phyloP scores from a whole-genome alignment of 2,329 filamentous ascomycete species.

The Colletotrichum musicola region DNA sequence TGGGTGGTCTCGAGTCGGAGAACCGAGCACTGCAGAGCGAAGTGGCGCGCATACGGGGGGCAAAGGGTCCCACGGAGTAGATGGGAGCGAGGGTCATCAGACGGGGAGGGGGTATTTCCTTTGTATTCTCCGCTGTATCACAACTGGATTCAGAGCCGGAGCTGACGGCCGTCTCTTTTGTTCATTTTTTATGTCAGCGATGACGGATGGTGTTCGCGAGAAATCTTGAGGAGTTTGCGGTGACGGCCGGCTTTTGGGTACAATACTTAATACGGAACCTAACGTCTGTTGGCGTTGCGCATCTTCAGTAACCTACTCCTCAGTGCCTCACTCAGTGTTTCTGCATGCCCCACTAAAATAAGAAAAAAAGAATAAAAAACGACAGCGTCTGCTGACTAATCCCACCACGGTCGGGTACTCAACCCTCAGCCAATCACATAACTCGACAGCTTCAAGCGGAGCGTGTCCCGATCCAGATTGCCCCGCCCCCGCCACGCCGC shows the following conservation, averaged over 20 bases:
- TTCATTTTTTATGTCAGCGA: conserved; percentile 16
- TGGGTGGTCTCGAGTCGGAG: conserved; percentile 81
- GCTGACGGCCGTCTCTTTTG: conserved; percentile 4
- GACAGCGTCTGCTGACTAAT: too few relatives aligned
- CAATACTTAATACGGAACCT: conserved; percentile 33
- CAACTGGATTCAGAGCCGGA: conserved; percentile 11
- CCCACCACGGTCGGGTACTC: too few relatives aligned
- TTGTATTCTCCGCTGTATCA: conserved; percentile 13
- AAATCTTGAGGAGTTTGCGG: conserved; percentile 25
- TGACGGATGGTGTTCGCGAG: conserved; percentile 21
- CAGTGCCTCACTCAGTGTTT: too few relatives aligned
- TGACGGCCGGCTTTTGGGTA: conserved; percentile 34
- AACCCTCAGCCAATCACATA: too few relatives aligned
- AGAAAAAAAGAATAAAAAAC: too few relatives aligned
- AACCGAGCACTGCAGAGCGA: conserved; percentile 77
- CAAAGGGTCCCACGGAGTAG: conserved; percentile 33
- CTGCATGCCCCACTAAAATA: too few relatives aligned
- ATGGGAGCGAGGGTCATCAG: not conserved
- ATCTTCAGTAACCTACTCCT: too few relatives aligned
- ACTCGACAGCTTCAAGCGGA: too few relatives aligned
- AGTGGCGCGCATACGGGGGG: conserved; percentile 58
- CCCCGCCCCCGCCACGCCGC: too few relatives aligned
- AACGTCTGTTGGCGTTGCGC: not conserved
- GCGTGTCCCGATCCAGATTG: too few relatives aligned
- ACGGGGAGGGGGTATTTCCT: too few relatives aligned